Evolutionary conservation across 2,329 filamentous ascomycete species (phyloP).

Genomic region (Neonectria hederae): DNA sequence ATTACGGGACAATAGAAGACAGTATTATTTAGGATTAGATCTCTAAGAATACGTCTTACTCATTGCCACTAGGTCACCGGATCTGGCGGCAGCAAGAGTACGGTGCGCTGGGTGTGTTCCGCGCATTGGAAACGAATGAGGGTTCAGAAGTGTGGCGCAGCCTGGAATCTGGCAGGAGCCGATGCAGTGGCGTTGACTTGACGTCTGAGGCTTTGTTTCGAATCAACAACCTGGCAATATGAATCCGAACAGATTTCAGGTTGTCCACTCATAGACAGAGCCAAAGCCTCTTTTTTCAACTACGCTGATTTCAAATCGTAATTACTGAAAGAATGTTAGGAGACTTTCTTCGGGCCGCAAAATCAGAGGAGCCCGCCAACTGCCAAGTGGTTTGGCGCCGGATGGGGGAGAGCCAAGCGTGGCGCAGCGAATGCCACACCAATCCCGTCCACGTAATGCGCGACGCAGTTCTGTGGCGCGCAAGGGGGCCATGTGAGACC

Average conservation of each 20-base stretch:
- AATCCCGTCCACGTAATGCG: conserved; percentile 41
- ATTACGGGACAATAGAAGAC: neutral
- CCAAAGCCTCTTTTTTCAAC: neutral
- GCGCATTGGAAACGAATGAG: conserved; percentile 12
- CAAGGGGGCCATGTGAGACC: conserved; percentile 40
- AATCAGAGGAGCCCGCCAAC: neutral
- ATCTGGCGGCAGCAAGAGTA: conserved; percentile 32
- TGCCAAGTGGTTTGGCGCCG: conserved; percentile 27
- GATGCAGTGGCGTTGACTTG: neutral
- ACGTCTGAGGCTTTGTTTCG: neutral
- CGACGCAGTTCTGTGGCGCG: conserved; percentile 40
- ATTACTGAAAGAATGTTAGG: conserved; percentile 8
- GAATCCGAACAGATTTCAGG: neutral
- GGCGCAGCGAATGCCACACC: conserved; percentile 44
- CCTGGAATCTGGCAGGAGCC: neutral
- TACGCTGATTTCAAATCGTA: conserved; percentile 7
- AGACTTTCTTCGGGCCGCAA: neutral
- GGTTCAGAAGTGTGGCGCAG: conserved; percentile 33
- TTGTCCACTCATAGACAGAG: neutral
- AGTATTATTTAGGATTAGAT: conserved; percentile 15
- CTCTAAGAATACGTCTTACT: neutral
- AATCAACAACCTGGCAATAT: neutral
- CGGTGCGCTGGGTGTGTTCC: neutral
- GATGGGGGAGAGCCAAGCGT: conserved; percentile 42
- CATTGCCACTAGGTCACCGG: conserved; percentile 24